Conservation (phyloP, 768 basidiomycete species). For the Amanita molliuscula region DNA sequence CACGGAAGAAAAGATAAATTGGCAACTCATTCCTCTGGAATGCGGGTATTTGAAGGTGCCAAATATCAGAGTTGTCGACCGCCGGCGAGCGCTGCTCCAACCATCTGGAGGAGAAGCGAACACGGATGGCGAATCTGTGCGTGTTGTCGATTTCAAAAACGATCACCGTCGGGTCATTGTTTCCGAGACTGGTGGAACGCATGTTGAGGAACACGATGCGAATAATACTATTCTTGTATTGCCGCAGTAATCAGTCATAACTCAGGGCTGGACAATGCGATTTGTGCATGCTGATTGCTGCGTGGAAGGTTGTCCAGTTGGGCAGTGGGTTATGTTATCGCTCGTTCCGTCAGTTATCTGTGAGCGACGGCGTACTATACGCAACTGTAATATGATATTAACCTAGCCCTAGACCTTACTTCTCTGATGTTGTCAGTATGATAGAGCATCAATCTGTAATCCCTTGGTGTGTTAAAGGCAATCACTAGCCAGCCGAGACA, state of each 20-base stretch:
- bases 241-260: constrained; percentile 25
- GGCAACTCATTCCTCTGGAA: constrained; percentile 65
- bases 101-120: constrained; percentile 24
- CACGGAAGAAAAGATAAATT: constrained; percentile 51
- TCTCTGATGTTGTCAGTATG: too few relatives aligned
- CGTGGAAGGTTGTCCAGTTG: neutral
- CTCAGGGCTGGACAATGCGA: constrained; percentile 10
- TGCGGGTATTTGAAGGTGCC: constrained; percentile 62
- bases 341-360: too few relatives aligned
- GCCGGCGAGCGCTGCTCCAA: constrained; percentile 28
- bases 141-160: constrained; percentile 42
- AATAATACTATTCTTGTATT: constrained; percentile 11
- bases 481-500: too few relatives aligned
- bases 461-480: too few relatives aligned
- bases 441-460: too few relatives aligned
- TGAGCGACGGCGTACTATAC: too few relatives aligned
- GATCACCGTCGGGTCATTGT: constrained; percentile 18
- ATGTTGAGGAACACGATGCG: constrained; percentile 10
- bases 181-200: constrained; percentile 7
- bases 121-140: constrained; percentile 39
- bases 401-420: too few relatives aligned
- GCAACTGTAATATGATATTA: too few relatives aligned
- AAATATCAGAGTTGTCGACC: constrained; percentile 44
- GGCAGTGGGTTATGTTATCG: neutral
- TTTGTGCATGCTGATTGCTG: neutral